Conservation (phyloP, 1,284 basidiomycete species). For the Apiotrichum laibachii region DNA sequence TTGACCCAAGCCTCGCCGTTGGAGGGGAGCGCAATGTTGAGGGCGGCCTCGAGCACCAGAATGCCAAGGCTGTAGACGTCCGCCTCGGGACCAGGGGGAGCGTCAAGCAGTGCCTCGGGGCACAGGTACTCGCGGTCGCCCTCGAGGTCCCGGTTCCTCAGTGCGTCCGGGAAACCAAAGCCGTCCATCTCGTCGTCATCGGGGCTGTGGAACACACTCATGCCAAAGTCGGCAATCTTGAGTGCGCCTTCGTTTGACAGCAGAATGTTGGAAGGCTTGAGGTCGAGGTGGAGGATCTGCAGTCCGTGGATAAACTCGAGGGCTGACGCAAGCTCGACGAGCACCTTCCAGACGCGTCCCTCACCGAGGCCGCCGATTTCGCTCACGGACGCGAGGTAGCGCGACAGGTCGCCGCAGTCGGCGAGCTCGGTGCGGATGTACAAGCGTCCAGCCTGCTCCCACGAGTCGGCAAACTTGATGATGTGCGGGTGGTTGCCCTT, state of each 20-base stretch:
- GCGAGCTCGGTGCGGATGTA: constrained; percentile 92
- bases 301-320: constrained; percentile 81
- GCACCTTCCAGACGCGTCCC: constrained; percentile 92
- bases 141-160: constrained; percentile 60
- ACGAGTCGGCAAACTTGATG: constrained; percentile 83
- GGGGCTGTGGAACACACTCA: constrained; percentile 57
- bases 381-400: constrained; percentile 85
- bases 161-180: constrained; percentile 30
- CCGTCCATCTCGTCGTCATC: neutral
- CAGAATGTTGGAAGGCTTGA: constrained; percentile 96
- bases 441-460: constrained; percentile 86
- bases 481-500: constrained; percentile 66
- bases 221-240: constrained; percentile 96
- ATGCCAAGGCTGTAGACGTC: constrained; percentile 96
- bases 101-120: constrained; percentile 83
- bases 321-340: constrained; percentile 76
- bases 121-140: constrained; percentile 96
- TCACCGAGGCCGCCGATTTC: constrained; percentile 81
- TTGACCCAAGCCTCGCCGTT: constrained; percentile 85
- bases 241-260: constrained; percentile 81
- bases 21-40: constrained; percentile 92
- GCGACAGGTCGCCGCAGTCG: constrained; percentile 83
- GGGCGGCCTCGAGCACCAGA: constrained; percentile 86
- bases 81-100: constrained; percentile 80
- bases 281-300: constrained; percentile 86